These are phyloP conservation scores for Globisporangium cylindrosporum DNA, from an alignment of 352 stramenopile species.

Conservation along the genomic window DNA sequence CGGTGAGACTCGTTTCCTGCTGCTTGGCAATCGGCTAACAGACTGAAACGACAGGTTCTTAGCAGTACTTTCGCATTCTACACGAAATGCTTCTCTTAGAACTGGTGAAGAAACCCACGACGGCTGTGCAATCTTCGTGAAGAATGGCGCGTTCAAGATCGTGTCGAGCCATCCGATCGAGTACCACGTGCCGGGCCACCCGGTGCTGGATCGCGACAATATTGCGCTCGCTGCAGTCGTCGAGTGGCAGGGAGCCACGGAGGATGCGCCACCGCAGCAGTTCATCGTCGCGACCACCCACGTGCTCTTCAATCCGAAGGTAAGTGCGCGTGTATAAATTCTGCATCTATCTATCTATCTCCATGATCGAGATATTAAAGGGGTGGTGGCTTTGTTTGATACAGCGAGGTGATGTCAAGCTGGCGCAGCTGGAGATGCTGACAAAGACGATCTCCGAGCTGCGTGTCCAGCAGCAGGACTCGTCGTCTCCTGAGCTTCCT, in stretches of 20 bases:
- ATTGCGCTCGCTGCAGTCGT: conserved; percentile 50
- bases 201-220: conserved; percentile 57
- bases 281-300: conserved; percentile 69
- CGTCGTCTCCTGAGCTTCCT: conserved; percentile 3
- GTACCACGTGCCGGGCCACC: conserved; percentile 39
- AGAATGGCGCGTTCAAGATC: conserved; percentile 39
- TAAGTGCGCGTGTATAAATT: conserved; percentile 13
- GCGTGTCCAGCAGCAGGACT: conserved; percentile 14
- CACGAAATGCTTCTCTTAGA: conserved; percentile 19
- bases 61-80: background rate
- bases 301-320: conserved; percentile 68
- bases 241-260: conserved; percentile 22
- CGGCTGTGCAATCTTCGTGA: conserved; percentile 68
- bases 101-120: conserved; percentile 61
- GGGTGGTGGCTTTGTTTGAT: background rate
- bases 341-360: background rate
- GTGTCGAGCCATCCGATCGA: conserved; percentile 42
- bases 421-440: conserved; percentile 56
- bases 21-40: background rate
- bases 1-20: conserved; percentile 21
- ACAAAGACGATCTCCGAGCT: conserved; percentile 33
- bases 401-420: conserved; percentile 64
- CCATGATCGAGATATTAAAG: background rate
- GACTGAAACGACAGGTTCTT: background rate
- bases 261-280: conserved; percentile 18